A percentile compares a stretch with the other conserved stretches of the same genome.
phyloP scores from a whole-genome alignment of 116 monocot genomes.

The Cymodocea nodosa region DNA sequence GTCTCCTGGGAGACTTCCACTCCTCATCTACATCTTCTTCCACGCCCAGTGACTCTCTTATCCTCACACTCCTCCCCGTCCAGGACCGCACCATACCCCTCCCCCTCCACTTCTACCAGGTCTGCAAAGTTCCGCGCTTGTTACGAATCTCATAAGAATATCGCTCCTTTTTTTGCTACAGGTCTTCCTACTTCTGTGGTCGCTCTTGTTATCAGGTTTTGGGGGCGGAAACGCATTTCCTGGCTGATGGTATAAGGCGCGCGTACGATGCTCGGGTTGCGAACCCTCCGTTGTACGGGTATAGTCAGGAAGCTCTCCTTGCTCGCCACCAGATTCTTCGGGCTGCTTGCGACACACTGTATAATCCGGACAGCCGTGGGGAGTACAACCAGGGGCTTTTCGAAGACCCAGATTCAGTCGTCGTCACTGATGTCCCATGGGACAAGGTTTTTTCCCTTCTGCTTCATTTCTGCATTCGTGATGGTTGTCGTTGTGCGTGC shows the following conservation, averaged over 20 bases:
- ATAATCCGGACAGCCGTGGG: conserved; percentile 23
- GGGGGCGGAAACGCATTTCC: too few species aligned
- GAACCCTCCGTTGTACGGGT: conserved; percentile 51
- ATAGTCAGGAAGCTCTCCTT: conserved; percentile 63
- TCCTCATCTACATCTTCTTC: not conserved
- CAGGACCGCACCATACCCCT: too few species aligned
- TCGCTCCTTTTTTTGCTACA: too few species aligned
- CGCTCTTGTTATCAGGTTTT: too few species aligned
- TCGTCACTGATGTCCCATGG: conserved; percentile 47
- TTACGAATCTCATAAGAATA: too few species aligned
- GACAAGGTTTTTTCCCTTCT: conserved; percentile 41
- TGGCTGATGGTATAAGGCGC: too few species aligned
- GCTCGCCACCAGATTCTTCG: conserved; percentile 76
- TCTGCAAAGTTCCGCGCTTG: too few species aligned
- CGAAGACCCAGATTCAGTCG: conserved; percentile 29
- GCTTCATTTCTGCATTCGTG: not conserved
- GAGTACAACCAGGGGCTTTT: conserved; percentile 37
- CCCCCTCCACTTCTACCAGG: too few species aligned
- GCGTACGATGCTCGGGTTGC: conserved; percentile 36
- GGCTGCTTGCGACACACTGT: conserved; percentile 58
- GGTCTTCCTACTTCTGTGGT: too few species aligned
- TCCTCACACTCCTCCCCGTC: conserved; percentile 12
- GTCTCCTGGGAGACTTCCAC: not conserved
- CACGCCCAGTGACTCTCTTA: not conserved
- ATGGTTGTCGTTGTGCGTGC: not conserved